Evolutionary conservation across 371 early-diverging fungal species (phyloP), one percentile per base, ranked within the genome.

Genomic region (Polyrhizophydium stewartii): DNA sequence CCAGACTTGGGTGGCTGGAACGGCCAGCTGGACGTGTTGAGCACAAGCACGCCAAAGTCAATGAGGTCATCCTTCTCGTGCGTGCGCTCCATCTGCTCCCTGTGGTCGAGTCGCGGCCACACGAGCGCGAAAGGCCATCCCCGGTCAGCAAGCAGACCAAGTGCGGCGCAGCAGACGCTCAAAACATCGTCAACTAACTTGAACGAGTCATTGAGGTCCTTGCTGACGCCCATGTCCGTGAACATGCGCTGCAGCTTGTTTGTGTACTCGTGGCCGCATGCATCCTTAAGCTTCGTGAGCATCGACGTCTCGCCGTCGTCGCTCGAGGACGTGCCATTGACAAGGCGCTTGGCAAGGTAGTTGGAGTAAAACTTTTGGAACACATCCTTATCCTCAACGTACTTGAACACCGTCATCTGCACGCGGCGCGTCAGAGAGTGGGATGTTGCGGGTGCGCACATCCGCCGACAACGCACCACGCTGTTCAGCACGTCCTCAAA

Each of bases 11-110:
- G 87, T 1, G 90, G 77, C 38, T 82, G 79, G 31, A 95, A 69
- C n/a, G 97, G 97, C 97, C 97, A 97, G 49, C 87, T 84, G 25
- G 87, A 91, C 5, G 91, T 88, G 63, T 88, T 85, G 31, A 96
- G 80, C 1, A 96, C 91, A 41, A 93, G 79, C 41, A 92, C 85
- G n/a, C 80, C 82, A 72, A 95, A 92, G 65, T 94, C 96, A 49
- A 86, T 84, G 67, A 73, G 52, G 31, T 79, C 80, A n/a, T 63
- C 68, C 55, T 73, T 70, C 24, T 70, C 76, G 65, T 69, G 72
- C 21, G 56, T 69, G 51, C 63, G 65, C 45, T 56, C 52, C 71
- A 73, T 74, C 45, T 71, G 62, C 35, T 68, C 65, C 62, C 72
- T 65, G 27, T 12, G 24, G 25, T 50, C 12, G 50, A 37, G 38